A percentile compares a stretch with the other conserved stretches of the same genome.
phyloP scores from a whole-genome alignment of 2,329 filamentous ascomycete species.

The Leptographium radiaticola region DNA sequence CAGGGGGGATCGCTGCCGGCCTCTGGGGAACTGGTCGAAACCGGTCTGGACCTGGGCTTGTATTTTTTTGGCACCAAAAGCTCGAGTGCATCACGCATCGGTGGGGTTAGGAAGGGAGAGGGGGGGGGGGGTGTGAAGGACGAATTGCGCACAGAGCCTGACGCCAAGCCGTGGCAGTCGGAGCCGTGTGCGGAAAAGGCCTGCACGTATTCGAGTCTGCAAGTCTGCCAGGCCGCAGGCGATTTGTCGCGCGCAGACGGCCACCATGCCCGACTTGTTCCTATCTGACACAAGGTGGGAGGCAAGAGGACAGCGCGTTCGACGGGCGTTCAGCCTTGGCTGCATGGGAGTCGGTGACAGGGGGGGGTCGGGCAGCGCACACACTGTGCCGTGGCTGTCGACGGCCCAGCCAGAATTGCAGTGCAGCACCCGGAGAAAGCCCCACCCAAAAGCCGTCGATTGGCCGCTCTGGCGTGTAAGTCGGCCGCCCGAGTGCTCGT shows the following conservation, averaged over 20 bases:
- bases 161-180: too few species aligned
- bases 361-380: neutral
- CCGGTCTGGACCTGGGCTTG: neutral
- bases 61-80: neutral
- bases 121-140: neutral
- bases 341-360: slow-evolving; percentile 1
- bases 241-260: too few species aligned
- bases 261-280: neutral
- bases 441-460: too few species aligned
- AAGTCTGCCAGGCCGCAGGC: too few species aligned
- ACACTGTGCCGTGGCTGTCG: too few species aligned
- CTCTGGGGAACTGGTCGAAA: neutral
- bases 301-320: neutral
- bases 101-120: neutral
- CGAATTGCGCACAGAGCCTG: neutral
- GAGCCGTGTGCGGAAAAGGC: too few species aligned
- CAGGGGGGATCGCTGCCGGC: neutral
- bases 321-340: slow-evolving; percentile 4
- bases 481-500: too few species aligned
- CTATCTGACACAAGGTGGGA: neutral
- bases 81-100: neutral
- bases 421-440: too few species aligned
- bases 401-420: too few species aligned
- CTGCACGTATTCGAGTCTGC: too few species aligned
- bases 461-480: too few species aligned